Conservation (phyloP, 2,329 filamentous ascomycete genomes). For the Fusarium caatingaense region DNA sequence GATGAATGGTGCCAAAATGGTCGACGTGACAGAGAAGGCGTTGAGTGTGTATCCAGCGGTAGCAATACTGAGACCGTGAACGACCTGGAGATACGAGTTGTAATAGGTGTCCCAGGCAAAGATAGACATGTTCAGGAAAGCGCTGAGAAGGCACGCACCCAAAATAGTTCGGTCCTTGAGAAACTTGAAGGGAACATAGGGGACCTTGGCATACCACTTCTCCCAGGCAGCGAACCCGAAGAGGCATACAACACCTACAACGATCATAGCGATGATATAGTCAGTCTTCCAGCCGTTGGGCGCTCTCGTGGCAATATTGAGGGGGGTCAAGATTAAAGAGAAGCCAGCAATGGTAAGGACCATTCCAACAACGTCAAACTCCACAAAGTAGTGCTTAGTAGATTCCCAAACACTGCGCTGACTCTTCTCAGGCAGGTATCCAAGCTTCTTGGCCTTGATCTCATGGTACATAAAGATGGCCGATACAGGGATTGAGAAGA, state of each 20-base stretch:
- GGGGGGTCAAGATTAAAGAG: conserved; percentile 69
- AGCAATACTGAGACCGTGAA: conserved; percentile 60
- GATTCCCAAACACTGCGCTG: conserved; percentile 59
- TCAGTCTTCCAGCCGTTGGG: conserved; percentile 60
- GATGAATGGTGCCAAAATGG: conserved; percentile 59
- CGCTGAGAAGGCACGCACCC: conserved; percentile 57
- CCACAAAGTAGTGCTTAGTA: conserved; percentile 46
- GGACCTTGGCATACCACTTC: conserved; percentile 60
- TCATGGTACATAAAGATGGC: conserved; percentile 66
- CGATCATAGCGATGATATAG: conserved; percentile 65
- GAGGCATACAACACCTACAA: conserved; percentile 64
- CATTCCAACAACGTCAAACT: conserved; percentile 59
- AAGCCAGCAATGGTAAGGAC: conserved; percentile 64
- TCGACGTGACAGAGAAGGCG: conserved; percentile 61
- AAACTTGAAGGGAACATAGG: conserved; percentile 60
- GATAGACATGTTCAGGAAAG: conserved; percentile 54
- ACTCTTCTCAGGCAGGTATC: conserved; percentile 54
- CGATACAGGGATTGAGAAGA: conserved; percentile 69
- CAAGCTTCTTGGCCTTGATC: conserved; percentile 64
- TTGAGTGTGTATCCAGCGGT: conserved; percentile 61
- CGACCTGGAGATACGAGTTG: conserved; percentile 63
- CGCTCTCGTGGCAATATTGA: conserved; percentile 61
- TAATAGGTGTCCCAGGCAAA: conserved; percentile 60
- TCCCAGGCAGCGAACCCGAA: conserved; percentile 67
- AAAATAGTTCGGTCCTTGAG: conserved; percentile 61